These are phyloP conservation scores for Boletellus ananas DNA, from an alignment of 768 basidiomycete genomes.

Conservation along the genomic window DNA sequence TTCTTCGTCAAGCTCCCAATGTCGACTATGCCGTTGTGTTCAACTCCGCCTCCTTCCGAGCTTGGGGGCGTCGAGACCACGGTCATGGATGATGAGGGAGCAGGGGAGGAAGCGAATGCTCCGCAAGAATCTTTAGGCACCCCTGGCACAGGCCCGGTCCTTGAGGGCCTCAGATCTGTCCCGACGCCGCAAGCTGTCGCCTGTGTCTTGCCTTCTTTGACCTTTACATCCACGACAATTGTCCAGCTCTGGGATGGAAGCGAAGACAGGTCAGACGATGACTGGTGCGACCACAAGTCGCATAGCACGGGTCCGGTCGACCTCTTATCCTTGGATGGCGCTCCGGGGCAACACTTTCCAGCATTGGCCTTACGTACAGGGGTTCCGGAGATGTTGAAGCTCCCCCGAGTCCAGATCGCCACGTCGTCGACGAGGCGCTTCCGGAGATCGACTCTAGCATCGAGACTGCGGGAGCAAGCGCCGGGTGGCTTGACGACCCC, in stretches of 20 bases:
- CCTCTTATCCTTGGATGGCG: no score
- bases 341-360: no score
- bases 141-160: no score
- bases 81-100: background rate
- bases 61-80: background rate
- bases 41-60: background rate
- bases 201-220: background rate
- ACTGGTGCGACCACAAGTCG: background rate
- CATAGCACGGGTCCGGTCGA: no score
- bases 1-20: background rate
- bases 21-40: background rate
- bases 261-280: background rate
- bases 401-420: no score
- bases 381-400: no score
- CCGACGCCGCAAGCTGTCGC: background rate
- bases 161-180: no score
- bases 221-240: background rate
- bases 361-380: no score
- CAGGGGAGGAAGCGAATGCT: background rate
- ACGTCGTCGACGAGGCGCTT: no score
- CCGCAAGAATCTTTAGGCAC: background rate
- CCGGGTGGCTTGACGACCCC: no score
- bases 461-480: no score
- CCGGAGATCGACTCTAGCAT: no score
- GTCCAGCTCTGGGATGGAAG: slow-evolving; percentile 8